These are phyloP conservation scores for Triticum turgidum DNA, from an alignment of 176 grass and related monocot species.

Conservation along the genomic window DNA sequence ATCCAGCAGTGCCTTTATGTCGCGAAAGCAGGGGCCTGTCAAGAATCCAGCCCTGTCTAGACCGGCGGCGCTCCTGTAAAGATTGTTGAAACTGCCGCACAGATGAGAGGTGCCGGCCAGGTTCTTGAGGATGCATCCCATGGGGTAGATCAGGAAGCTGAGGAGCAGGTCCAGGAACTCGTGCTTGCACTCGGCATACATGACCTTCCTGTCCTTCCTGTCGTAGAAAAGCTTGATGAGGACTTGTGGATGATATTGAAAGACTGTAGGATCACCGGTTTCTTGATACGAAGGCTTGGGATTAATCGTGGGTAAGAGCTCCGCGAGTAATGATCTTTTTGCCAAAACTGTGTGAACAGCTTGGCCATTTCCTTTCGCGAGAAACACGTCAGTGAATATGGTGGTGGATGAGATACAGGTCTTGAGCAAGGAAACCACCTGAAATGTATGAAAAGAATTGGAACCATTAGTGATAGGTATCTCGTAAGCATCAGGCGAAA, in stretches of 20 bases:
- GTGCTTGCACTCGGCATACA: background rate
- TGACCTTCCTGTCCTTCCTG: background rate
- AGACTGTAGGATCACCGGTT: no score
- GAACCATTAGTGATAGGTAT: background rate
- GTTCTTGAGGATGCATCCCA: background rate
- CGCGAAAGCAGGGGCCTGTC: background rate
- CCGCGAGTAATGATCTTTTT: background rate
- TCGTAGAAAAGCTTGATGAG: background rate
- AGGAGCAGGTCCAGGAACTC: background rate
- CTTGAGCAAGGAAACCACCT: background rate
- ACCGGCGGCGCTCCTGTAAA: background rate
- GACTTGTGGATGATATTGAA: no score
- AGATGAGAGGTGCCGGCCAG: background rate
- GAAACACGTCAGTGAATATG: background rate
- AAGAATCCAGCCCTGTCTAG: background rate
- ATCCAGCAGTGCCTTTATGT: background rate
- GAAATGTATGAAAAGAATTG: background rate
- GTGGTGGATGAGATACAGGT: background rate
- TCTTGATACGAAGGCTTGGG: no score
- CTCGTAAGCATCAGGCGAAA: background rate
- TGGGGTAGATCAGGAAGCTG: background rate
- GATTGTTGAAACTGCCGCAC: background rate
- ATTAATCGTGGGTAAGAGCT: no score
- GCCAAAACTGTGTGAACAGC: background rate
- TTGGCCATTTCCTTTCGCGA: background rate